Base-by-base conservation (phyloP, 139 green algal genomes). In the Asterochloris sp. region DNA sequence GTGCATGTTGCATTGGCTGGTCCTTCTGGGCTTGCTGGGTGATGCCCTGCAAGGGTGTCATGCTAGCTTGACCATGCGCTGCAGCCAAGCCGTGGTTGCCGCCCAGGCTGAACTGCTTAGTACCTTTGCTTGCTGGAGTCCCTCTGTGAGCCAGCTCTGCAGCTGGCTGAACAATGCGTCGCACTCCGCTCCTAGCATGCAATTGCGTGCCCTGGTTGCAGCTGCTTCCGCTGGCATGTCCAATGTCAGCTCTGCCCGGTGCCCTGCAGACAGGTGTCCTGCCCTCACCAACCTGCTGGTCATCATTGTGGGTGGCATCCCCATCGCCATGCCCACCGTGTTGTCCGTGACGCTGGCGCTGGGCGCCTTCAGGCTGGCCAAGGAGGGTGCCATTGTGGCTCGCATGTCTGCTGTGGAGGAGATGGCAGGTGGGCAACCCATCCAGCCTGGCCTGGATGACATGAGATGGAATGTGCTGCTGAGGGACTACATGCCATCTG, bases 321-420 rank as follows among this genome's bases (percentile, higher is more conserved):
- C 95, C 74, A 98, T 98, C 82, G 95, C 95, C 88, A 98, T 98
- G 94, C 93, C 93, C 69, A 98, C 92, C 26, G 95, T 98, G 75
- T 84, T 98, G 79, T 94, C 90, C 0, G 92, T 97, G 24, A 98
- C 95, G 13, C 90, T 98, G 29, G 95, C 95, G 0, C 87, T 98
- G 79, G 95, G 95, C 28, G 92, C 95, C 15, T 89, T 84, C 87
- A 90, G 94, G 79, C 87, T 98, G 69, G 92, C 95, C 21, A 92
- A 93, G 81, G 89, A 98, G 87, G 93, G 93, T 38, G 95, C 95
- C 82, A 98, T 98, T 78, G 95, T 98, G 54, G 92, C 91, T 0
- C 91, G 95, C 67, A 93, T 98, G 91, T 90, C 83, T 8, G 94
- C 93, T 71, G 92, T 97, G 26, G 94, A 98, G 91, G 94, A 98